A percentile compares a stretch with the other conserved stretches of the same genome.
These are phyloP conservation scores for Jaminaea rosea DNA, from an alignment of 1,284 basidiomycete genomes.

Conservation along the genomic window DNA sequence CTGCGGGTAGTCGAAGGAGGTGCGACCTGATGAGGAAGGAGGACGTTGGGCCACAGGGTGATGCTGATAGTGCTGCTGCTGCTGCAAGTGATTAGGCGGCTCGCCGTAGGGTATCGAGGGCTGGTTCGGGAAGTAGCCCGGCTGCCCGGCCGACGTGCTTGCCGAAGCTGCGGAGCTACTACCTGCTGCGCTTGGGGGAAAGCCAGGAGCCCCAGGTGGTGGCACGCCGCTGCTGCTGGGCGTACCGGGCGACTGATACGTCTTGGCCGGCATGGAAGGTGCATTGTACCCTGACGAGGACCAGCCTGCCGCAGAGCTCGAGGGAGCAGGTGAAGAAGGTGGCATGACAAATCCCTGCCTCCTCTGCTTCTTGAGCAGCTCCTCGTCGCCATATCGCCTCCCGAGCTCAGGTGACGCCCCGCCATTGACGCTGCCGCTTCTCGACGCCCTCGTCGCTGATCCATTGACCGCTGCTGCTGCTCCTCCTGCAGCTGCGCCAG, in stretches of 20 bases:
- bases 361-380: not conserved
- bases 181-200: slow-evolving; percentile 15
- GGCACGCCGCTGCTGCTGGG: not conserved
- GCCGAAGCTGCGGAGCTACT: not conserved
- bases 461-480: slow-evolving; percentile 37
- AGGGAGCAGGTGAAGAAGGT: no score
- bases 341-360: not conserved
- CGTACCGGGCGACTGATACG: slow-evolving; percentile 19
- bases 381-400: slow-evolving; percentile 10
- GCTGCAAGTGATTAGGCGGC: slow-evolving; percentile 1
- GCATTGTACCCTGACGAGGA: not conserved
- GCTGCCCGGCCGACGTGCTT: not conserved
- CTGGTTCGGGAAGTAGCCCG: slow-evolving; percentile 5
- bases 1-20: slow-evolving; percentile 32
- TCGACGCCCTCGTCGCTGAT: not conserved
- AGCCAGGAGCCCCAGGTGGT: slow-evolving; percentile 19
- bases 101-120: slow-evolving; percentile 1
- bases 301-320: not conserved
- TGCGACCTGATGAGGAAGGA: slow-evolving; percentile 15
- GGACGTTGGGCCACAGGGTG: no score
- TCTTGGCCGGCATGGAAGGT: slow-evolving; percentile 29
- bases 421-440: slow-evolving; percentile 17
- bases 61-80: no score
- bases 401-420: slow-evolving; percentile 9
- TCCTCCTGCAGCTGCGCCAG: slow-evolving; percentile 44